Evolutionary conservation across 352 stramenopile species (phyloP).

Genomic region (Phytophthora syringae): DNA sequence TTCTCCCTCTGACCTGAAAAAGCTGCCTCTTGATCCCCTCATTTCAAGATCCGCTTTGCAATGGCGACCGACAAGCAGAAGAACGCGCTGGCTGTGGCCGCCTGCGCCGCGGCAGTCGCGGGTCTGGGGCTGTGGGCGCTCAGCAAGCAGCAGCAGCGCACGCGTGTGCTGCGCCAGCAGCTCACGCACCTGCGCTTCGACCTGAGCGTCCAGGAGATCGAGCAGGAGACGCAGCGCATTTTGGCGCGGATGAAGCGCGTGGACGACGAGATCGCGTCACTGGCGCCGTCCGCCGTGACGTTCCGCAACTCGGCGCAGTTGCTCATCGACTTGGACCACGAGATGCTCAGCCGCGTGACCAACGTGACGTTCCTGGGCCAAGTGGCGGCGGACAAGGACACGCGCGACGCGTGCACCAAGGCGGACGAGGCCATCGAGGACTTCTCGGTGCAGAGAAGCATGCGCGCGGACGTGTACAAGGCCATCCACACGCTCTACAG

Average conservation of each 20-base stretch:
- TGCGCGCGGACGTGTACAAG: conserved; percentile 88
- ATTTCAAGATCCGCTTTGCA: conserved; percentile 31
- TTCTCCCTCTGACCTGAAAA: neutral
- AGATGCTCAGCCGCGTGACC: conserved; percentile 83
- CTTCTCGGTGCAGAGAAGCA: conserved; percentile 77
- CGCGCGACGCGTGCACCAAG: conserved; percentile 83
- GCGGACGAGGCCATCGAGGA: conserved; percentile 83
- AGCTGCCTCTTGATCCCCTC: neutral
- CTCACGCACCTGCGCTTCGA: conserved; percentile 79
- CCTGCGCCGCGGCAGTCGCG: conserved; percentile 50
- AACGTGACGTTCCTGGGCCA: conserved; percentile 90
- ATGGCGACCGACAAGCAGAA: conserved; percentile 66
- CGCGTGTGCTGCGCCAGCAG: conserved; percentile 49
- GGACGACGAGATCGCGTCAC: conserved; percentile 71
- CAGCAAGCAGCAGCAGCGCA: conserved; percentile 54
- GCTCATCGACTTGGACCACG: conserved; percentile 83
- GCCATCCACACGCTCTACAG: conserved; percentile 61
- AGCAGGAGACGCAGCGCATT: conserved; percentile 69
- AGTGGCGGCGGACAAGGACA: conserved; percentile 65
- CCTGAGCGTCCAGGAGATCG: conserved; percentile 75
- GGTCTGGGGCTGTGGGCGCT: conserved; percentile 59
- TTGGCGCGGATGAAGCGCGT: conserved; percentile 71
- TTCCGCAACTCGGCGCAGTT: conserved; percentile 82
- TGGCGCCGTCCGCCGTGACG: conserved; percentile 45
- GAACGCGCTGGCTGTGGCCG: conserved; percentile 59